Evolutionary conservation across 1,139 yeast species (phyloP), one percentile per base, ranked within the genome.

Genomic region (Pichia sp.): DNA sequence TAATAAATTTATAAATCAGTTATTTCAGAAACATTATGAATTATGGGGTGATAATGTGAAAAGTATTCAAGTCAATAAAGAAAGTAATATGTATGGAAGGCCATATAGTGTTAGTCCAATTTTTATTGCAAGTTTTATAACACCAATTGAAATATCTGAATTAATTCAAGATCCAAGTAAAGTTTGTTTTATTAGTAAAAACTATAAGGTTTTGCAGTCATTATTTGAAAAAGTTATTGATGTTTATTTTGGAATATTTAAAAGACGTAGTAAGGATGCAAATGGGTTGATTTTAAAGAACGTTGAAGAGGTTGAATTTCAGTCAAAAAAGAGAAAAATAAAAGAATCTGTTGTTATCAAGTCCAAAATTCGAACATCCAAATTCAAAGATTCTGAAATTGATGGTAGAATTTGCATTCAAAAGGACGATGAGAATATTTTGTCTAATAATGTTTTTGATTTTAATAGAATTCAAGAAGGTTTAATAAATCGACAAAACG

Each of bases 111-210:
- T 2, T 58, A 61, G 67, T 56, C 80, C 82, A 0, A 62, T 73
- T 0, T 75, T 72, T 53, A 54, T 79, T 4, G 56, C 80, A 1
- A 61, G 62, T 33, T 58, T 79, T 3, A 49, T 49, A 1, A 70
- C 74, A 19, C 71, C 72, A 0, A 44, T 56, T 3, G 60, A 62
- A 9, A 44, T 66, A 3, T 66, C 70, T 18, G 81, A 78, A 48
- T 50, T 74, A 14, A 50, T 73, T 3, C 80, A 76, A 55, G 76
- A 74, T 53, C 73, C 79, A 0, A 57, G 70, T 1, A 77, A 77
- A 44, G 41, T 39, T 2, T 59, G 60, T 50, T 28, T 61, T 70
- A 47, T 51, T 1, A 63, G 74, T 1, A 60, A 64, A 25, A 62
- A 68, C 42, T 57, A 69, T 45, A 56, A 60, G 9, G 57, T 66